Conservation (phyloP, 306 rosid species). For the Vigna radiata region DNA sequence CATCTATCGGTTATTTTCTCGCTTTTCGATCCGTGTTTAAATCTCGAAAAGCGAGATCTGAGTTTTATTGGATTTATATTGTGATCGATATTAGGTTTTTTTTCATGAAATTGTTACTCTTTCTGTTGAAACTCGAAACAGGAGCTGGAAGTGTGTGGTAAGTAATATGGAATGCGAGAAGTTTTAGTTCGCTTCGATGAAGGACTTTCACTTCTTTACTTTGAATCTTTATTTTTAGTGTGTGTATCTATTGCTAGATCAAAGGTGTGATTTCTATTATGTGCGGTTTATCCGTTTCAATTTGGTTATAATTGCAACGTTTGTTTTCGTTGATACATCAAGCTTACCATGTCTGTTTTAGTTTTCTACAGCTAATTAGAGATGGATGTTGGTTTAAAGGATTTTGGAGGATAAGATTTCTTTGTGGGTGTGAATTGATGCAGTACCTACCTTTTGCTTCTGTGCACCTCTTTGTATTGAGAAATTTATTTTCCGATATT, state of each 20-base stretch:
- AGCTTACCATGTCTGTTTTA: background rate
- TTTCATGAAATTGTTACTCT: background rate
- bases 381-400: background rate
- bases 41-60: slow-evolving; percentile 53
- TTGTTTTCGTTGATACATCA: slow-evolving; percentile 13
- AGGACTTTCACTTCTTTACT: background rate
- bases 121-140: background rate
- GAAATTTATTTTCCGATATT: slow-evolving; percentile 3
- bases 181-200: slow-evolving; percentile 27
- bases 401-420: slow-evolving; percentile 27
- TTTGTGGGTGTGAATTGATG: background rate
- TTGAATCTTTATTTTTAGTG: background rate
- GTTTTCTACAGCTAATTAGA: slow-evolving; percentile 1
- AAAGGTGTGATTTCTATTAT: background rate
- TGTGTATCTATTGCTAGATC: slow-evolving; percentile 6
- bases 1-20: background rate
- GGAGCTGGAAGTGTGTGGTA: slow-evolving; percentile 7
- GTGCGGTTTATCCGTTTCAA: slow-evolving; percentile 3
- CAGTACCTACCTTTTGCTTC: background rate
- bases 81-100: slow-evolving; percentile 24
- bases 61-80: background rate
- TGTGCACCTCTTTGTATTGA: background rate
- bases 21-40: slow-evolving; percentile 48
- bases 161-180: background rate
- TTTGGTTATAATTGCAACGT: background rate